Percentiles rank a stretch among this genome's conserved stretches.
These are phyloP conservation scores for Cetradonia linearis DNA, from an alignment of 495 filamentous ascomycete genomes.

Conservation along the genomic window DNA sequence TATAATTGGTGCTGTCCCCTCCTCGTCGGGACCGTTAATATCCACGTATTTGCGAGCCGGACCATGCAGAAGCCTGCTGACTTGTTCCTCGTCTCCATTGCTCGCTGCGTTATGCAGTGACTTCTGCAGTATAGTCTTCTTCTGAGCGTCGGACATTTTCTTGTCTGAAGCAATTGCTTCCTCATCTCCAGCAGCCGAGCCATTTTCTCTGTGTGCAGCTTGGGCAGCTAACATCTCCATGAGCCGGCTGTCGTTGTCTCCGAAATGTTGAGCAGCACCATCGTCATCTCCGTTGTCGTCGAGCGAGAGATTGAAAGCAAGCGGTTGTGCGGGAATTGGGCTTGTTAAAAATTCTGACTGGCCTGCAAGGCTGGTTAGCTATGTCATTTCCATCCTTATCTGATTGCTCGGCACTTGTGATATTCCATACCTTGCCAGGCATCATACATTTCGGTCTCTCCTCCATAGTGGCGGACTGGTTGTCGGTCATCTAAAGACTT, in stretches of 20 bases:
- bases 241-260: conserved; percentile 75
- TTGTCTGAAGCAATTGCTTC: conserved; percentile 65
- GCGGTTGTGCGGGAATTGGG: conserved; percentile 70
- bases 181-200: conserved; percentile 62
- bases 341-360: conserved; percentile 89
- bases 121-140: conserved; percentile 71
- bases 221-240: conserved; percentile 96
- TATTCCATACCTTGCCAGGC: conserved; percentile 78
- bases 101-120: conserved; percentile 91
- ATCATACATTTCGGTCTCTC: conserved; percentile 95
- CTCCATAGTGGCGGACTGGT: conserved; percentile 45
- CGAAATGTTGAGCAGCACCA: conserved; percentile 47
- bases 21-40: conserved; percentile 83
- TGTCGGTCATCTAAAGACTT: conserved; percentile 83
- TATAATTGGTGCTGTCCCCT: conserved; percentile 88
- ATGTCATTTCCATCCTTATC: background rate
- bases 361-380: conserved; percentile 40
- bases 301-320: conserved; percentile 74
- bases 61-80: conserved; percentile 65
- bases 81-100: conserved; percentile 81
- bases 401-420: background rate
- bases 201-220: conserved; percentile 67
- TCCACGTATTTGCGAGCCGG: conserved; percentile 69
- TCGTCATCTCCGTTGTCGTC: conserved; percentile 59
- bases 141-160: conserved; percentile 64